These are phyloP conservation scores for Vanderwaltozyma polyspora DNA, from an alignment of 805 yeast genomes.

Conservation along the genomic window DNA sequence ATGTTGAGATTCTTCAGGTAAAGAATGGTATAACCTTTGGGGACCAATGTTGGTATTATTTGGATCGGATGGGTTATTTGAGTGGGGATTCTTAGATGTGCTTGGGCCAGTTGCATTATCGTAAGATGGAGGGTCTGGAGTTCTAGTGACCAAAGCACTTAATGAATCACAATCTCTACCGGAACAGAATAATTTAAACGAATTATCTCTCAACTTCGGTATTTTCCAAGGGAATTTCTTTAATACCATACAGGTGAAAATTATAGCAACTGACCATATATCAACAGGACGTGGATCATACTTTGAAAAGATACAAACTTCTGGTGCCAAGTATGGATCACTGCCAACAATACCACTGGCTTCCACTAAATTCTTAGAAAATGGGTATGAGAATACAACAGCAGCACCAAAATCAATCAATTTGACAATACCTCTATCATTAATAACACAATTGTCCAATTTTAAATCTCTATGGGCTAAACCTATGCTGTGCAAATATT, in stretches of 20 bases:
- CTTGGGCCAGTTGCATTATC: conserved; percentile 13
- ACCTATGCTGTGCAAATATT: conserved; percentile 70
- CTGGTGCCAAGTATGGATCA: conserved; percentile 83
- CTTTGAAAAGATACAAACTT: conserved; percentile 63
- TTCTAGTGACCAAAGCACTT: conserved; percentile 42
- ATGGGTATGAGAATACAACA: conserved; percentile 80
- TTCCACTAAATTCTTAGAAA: conserved; percentile 53
- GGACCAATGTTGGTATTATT: conserved; percentile 68
- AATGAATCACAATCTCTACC: conserved; percentile 54
- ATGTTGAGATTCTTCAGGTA: conserved; percentile 58
- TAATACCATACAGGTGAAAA: conserved; percentile 79
- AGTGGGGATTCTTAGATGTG: conserved; percentile 5
- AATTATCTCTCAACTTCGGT: conserved; percentile 64
- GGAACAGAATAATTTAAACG: conserved; percentile 68
- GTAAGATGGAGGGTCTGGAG: conserved; percentile 32
- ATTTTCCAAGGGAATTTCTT: conserved; percentile 89
- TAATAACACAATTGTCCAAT: conserved; percentile 80
- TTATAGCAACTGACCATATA: conserved; percentile 81
- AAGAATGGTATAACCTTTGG: conserved; percentile 54
- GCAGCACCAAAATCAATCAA: conserved; percentile 87
- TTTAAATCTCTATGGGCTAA: conserved; percentile 83
- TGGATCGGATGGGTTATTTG: conserved; percentile 27
- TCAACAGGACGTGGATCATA: conserved; percentile 87
- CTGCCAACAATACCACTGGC: conserved; percentile 76
- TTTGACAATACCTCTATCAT: conserved; percentile 69